A percentile compares a stretch with the other conserved stretches of the same genome.
These are phyloP conservation scores for Rhododendron kiyosumense DNA, from an alignment of 148 eudicot species.

Conservation along the genomic window DNA sequence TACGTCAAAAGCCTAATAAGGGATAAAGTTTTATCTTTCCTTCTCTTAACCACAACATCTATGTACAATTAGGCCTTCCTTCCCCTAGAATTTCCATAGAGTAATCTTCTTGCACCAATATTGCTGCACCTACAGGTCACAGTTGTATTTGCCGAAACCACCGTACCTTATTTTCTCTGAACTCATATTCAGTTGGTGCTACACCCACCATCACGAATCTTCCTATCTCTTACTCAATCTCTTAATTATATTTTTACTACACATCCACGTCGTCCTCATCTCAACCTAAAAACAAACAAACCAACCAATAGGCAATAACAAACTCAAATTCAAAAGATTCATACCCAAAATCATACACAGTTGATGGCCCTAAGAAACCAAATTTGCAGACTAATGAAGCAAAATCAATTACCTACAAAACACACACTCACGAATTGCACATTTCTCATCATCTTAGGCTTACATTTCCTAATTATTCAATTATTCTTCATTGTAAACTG, in stretches of 20 bases:
- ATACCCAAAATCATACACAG: not conserved
- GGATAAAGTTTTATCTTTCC: not conserved
- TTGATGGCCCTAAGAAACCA: not conserved
- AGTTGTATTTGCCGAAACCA: not conserved
- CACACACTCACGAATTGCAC: not conserved
- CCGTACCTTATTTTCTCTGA: not conserved
- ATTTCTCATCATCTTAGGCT: not conserved
- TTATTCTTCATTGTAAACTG: not conserved
- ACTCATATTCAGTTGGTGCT: not conserved
- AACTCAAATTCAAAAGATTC: not conserved
- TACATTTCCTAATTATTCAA: not conserved
- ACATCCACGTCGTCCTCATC: not conserved
- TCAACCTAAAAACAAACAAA: not conserved
- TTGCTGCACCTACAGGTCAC: not conserved
- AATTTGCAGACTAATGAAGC: not conserved
- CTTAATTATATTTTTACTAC: not conserved
- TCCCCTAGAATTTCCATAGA: not conserved
- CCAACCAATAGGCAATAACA: not conserved
- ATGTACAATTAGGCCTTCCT: not conserved
- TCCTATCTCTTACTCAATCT: not conserved
- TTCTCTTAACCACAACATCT: not conserved
- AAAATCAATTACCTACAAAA: not conserved
- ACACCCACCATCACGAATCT: not conserved
- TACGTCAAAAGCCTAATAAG: not conserved
- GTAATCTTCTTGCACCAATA: no score